Percentiles rank a stretch among this genome's conserved stretches.
phyloP scores from a whole-genome alignment of 345 rosid genomes.

The Aquilaria sinensis region DNA sequence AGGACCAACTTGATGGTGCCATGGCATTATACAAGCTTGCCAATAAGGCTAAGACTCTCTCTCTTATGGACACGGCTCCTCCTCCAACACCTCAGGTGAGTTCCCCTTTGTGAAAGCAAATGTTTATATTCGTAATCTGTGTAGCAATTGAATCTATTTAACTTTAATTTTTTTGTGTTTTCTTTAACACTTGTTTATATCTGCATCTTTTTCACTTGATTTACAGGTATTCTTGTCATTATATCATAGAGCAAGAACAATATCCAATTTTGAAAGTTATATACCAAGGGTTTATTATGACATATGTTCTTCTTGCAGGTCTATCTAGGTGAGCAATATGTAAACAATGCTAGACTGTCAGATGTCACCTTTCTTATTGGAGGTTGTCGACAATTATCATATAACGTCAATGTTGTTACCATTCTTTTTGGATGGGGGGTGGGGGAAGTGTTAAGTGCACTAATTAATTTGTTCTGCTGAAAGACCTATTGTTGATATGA shows the following conservation, averaged over 20 bases:
- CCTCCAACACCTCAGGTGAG: conserved; percentile 93
- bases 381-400: conserved; percentile 39
- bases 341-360: conserved; percentile 80
- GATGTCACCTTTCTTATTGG: conserved; percentile 96
- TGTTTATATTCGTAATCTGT: not conserved
- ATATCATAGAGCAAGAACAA: not conserved
- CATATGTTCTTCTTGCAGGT: conserved; percentile 41
- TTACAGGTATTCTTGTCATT: not conserved
- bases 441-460: no score
- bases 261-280: conserved; percentile 1
- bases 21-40: conserved; percentile 81
- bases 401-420: no score
- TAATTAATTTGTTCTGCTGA: not conserved
- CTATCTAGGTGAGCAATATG: conserved; percentile 92
- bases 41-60: conserved; percentile 77
- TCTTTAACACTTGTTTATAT: not conserved
- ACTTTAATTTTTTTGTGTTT: not conserved
- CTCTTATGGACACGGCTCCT: conserved; percentile 93
- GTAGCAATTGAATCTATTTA: not conserved
- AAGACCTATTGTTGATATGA: not conserved
- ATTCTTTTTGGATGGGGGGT: not conserved
- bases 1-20: conserved; percentile 95
- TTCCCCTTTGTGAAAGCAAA: conserved; percentile 3
- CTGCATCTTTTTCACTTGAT: not conserved
- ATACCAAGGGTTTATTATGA: conserved; percentile 3